Evolutionary conservation across 2,329 filamentous ascomycete genomes (phyloP).

Genomic region (Colletotrichum ledebouriae): DNA sequence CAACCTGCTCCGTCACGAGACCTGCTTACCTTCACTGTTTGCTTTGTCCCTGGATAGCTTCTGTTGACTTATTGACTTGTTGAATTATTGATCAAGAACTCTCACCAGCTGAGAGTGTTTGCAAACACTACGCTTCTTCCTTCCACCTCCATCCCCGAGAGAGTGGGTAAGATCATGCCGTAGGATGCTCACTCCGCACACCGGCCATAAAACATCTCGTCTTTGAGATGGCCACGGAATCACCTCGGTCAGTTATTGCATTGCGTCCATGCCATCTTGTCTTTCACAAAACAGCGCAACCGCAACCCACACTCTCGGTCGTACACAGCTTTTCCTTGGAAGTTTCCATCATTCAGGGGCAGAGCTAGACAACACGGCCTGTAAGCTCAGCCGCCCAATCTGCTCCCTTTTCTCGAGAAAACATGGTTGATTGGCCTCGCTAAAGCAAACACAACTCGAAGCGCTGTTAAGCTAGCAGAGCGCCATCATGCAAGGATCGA

Average conservation of each 20-base stretch:
- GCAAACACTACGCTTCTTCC: too few species aligned
- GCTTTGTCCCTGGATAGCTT: neutral
- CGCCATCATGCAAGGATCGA: slow-evolving; percentile 16
- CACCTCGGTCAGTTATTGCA: too few species aligned
- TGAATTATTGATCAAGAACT: neutral
- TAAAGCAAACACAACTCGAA: neutral
- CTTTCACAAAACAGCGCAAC: neutral
- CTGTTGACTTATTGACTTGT: neutral
- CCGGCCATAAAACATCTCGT: too few species aligned
- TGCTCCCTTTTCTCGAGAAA: neutral
- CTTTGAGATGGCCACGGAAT: too few species aligned
- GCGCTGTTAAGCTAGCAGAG: slow-evolving; percentile 1
- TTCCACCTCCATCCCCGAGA: too few species aligned
- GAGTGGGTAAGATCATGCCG: too few species aligned
- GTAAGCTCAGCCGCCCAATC: neutral
- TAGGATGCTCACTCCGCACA: too few species aligned
- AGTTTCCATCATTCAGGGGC: slow-evolving; percentile 12
- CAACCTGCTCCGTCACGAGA: neutral
- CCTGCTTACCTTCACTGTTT: neutral
- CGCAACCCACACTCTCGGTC: too few species aligned
- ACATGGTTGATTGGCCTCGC: neutral
- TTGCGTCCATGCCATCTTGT: neutral
- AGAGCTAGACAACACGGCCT: neutral
- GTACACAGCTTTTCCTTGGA: too few species aligned
- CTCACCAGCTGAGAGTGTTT: too few species aligned